phyloP scores from a whole-genome alignment of 1,139 yeast species.

The Meyerozyma athensensis region DNA sequence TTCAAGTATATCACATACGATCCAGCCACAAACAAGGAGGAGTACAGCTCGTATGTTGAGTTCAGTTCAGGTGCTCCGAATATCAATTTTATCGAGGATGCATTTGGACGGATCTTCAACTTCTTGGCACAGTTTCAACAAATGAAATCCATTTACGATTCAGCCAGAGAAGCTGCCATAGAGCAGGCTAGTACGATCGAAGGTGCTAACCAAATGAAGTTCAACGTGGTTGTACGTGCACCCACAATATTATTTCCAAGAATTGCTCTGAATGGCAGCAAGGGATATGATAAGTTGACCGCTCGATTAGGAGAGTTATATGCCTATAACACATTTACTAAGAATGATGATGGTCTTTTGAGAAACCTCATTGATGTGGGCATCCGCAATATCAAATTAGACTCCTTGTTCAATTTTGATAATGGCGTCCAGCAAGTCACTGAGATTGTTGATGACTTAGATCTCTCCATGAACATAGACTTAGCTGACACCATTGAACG shows the following conservation, averaged over 20 bases:
- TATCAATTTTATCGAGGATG: slow-evolving; percentile 75
- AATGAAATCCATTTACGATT: slow-evolving; percentile 85
- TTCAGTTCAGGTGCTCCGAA: slow-evolving; percentile 73
- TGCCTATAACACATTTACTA: slow-evolving; percentile 56
- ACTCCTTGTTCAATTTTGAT: slow-evolving; percentile 54
- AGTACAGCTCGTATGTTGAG: slow-evolving; percentile 56
- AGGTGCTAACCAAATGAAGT: slow-evolving; percentile 57
- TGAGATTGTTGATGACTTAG: slow-evolving; percentile 67
- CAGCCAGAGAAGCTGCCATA: slow-evolving; percentile 80
- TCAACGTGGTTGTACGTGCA: slow-evolving; percentile 69
- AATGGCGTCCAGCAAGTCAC: slow-evolving; percentile 45
- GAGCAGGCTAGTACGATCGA: slow-evolving; percentile 63
- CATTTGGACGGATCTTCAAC: slow-evolving; percentile 61
- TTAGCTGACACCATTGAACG: slow-evolving; percentile 39
- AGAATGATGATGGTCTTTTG: slow-evolving; percentile 16
- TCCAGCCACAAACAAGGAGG: slow-evolving; percentile 39
- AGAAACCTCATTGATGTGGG: slow-evolving; percentile 62
- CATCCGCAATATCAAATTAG: slow-evolving; percentile 61
- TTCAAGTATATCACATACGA: slow-evolving; percentile 81
- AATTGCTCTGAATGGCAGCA: slow-evolving; percentile 35
- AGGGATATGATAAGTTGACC: slow-evolving; percentile 54
- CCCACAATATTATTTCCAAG: slow-evolving; percentile 83
- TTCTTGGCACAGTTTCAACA: slow-evolving; percentile 72
- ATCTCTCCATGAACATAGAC: slow-evolving; percentile 58
- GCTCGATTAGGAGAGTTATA: slow-evolving; percentile 82